Conservation (phyloP, 2,329 filamentous ascomycete species). For the Arthrobotrys musiformis region DNA sequence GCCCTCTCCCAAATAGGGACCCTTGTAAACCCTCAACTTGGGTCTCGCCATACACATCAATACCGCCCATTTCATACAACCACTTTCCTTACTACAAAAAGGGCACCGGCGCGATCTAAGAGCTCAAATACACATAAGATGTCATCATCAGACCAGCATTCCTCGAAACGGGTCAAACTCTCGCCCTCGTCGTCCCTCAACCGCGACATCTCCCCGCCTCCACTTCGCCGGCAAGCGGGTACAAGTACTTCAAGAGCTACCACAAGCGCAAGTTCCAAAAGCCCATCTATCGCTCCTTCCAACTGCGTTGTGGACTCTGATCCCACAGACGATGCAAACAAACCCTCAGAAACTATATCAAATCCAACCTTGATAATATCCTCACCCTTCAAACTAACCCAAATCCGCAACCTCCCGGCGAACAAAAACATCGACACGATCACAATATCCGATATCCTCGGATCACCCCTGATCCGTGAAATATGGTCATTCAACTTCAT, state of each 20-base stretch:
- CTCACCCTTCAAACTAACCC: conserved; percentile 79
- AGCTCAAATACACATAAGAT: background rate
- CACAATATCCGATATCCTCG: conserved; percentile 74
- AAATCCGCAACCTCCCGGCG: conserved; percentile 72
- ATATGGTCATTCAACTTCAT: conserved; percentile 78
- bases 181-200: conserved; percentile 31
- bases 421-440: conserved; percentile 74
- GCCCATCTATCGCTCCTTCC: background rate
- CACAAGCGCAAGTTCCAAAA: background rate
- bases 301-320: background rate
- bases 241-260: background rate
- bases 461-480: conserved; percentile 77
- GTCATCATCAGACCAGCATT: conserved; percentile 17
- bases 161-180: conserved; percentile 39
- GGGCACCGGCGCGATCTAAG: background rate
- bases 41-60: background rate
- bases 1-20: background rate
- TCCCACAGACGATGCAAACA: background rate
- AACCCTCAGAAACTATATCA: background rate
- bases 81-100: background rate
- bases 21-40: background rate
- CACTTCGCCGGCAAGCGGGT: conserved; percentile 25
- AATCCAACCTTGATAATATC: conserved; percentile 60
- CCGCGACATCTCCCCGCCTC: conserved; percentile 47
- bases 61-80: background rate